Evolutionary conservation across 1,139 yeast genomes (phyloP).

Genomic region (Cylindricascospora bacillispora): DNA sequence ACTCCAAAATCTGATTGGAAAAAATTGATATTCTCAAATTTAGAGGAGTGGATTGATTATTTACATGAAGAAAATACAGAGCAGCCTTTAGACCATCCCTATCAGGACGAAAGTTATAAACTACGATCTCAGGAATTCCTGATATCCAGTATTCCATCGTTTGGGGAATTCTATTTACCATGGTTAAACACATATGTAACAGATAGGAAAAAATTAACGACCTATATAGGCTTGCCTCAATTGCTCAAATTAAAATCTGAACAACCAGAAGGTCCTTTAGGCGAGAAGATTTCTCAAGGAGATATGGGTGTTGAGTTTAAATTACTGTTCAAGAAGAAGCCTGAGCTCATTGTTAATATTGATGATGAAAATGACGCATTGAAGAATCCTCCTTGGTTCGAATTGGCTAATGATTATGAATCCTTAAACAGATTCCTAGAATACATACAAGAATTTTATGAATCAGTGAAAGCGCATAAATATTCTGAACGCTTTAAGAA

Average conservation of each 20-base stretch:
- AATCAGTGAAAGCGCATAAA: no score
- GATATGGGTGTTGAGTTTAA: neutral
- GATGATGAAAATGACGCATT: conserved; percentile 5
- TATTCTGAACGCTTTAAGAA: conserved; percentile 10
- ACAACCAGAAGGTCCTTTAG: no score
- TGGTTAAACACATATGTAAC: conserved; percentile 11
- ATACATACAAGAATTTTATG: neutral
- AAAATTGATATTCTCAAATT: conserved; percentile 1
- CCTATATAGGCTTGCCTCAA: neutral
- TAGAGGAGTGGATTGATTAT: conserved; percentile 15
- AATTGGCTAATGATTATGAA: conserved; percentile 15
- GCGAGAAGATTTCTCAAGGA: no score
- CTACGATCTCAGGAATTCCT: conserved; percentile 22
- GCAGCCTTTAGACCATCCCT: conserved; percentile 22
- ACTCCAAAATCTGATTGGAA: conserved; percentile 5
- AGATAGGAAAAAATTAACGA: conserved; percentile 1
- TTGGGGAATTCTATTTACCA: conserved; percentile 26
- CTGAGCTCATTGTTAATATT: conserved; percentile 8
- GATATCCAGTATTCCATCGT: conserved; percentile 18
- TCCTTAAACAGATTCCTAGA: conserved; percentile 15
- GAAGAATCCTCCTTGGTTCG: no score
- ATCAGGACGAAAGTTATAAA: conserved; percentile 16
- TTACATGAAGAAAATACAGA: conserved; percentile 17
- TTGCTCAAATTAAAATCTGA: neutral
- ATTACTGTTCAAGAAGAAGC: neutral